phyloP scores from a whole-genome alignment of 208 protist species.

The Wallacemonas collosoma region DNA sequence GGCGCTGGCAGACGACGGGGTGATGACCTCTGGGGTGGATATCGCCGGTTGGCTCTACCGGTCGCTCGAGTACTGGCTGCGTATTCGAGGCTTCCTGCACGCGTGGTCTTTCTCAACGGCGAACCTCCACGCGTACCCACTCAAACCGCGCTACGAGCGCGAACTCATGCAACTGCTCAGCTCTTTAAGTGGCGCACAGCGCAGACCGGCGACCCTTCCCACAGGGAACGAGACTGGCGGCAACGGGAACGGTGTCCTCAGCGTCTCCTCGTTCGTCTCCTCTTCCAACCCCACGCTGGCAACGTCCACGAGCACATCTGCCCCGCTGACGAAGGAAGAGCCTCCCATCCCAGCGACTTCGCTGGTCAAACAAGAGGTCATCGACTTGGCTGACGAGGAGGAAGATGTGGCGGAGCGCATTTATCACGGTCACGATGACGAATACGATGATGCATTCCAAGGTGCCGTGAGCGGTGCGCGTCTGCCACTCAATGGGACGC shows the following conservation, averaged over 20 bases:
- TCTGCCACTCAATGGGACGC: neutral
- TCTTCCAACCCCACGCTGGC: too few species aligned
- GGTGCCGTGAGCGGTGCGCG: neutral
- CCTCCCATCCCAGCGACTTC: neutral
- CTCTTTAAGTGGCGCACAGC: conserved; percentile 23
- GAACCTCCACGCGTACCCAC: conserved; percentile 47
- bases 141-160: conserved; percentile 72
- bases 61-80: conserved; percentile 71
- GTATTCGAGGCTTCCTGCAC: conserved; percentile 67
- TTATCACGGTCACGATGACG: conserved; percentile 17
- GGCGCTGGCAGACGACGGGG: neutral
- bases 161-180: conserved; percentile 73
- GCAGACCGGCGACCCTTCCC: too few species aligned
- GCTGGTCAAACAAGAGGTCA: conserved; percentile 31
- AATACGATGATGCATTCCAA: neutral
- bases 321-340: conserved; percentile 1
- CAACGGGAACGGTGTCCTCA: too few species aligned
- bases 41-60: conserved; percentile 43
- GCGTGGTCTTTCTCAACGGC: conserved; percentile 65
- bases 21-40: conserved; percentile 17
- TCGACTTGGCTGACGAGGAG: conserved; percentile 18
- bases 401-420: neutral
- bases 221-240: too few species aligned
- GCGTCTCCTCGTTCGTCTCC: too few species aligned
- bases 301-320: too few species aligned